phyloP scores from a whole-genome alignment of 768 basidiomycete species.

The Russula emetica region DNA sequence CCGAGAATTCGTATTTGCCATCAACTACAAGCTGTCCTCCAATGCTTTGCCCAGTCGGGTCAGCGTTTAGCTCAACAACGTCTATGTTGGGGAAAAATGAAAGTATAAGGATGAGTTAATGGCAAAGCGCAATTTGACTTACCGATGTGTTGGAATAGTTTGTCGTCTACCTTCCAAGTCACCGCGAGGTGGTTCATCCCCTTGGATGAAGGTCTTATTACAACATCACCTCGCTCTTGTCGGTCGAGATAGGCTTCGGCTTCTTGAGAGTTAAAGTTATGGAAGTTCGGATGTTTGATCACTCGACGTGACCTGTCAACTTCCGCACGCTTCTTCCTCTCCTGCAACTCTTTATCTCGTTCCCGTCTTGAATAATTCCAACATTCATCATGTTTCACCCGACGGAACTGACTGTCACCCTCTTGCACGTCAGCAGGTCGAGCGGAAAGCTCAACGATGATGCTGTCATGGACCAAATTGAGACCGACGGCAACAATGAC shows the following conservation, averaged over 20 bases:
- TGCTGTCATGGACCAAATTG: conserved; percentile 53
- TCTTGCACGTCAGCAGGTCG: conserved; percentile 55
- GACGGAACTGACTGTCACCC: conserved; percentile 61
- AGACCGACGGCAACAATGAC: conserved; percentile 72
- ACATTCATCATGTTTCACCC: conserved; percentile 51
- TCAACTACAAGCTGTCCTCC: conserved; percentile 70
- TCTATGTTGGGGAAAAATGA: conserved; percentile 14
- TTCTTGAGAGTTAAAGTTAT: conserved; percentile 85
- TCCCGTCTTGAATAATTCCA: conserved; percentile 66
- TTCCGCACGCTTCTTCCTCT: conserved; percentile 81
- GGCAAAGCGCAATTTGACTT: conserved; percentile 29
- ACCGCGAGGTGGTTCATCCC: conserved; percentile 91
- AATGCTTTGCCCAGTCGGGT: conserved; percentile 61
- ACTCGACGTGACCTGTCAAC: conserved; percentile 75
- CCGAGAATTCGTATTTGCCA: conserved; percentile 75
- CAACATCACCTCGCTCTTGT: conserved; percentile 92
- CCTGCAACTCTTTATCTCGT: conserved; percentile 66
- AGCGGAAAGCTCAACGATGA: conserved; percentile 72
- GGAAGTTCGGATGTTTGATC: conserved; percentile 98
- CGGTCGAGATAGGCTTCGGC: conserved; percentile 87
- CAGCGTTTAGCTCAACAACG: conserved; percentile 74
- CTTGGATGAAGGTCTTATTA: conserved; percentile 94
- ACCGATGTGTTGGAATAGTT: conserved; percentile 96
- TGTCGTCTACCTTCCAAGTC: conserved; percentile 98
- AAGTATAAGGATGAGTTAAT: neutral